A percentile compares a stretch with the other conserved stretches of the same genome.
These are phyloP conservation scores for Bertia moriformis DNA, from an alignment of 2,329 filamentous ascomycete species.

Conservation along the genomic window DNA sequence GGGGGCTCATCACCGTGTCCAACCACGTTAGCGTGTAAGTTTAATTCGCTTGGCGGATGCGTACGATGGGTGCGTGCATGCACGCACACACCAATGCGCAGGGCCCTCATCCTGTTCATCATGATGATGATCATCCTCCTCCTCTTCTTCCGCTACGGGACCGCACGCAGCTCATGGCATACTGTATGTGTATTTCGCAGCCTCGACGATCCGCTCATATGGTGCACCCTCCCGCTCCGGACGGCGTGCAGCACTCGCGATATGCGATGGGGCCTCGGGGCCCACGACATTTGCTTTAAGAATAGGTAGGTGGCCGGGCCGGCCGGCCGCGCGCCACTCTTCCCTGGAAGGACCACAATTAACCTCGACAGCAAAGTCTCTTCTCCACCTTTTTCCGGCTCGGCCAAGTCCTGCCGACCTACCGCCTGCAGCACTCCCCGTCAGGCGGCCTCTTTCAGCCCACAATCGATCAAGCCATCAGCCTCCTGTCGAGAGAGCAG, in stretches of 20 bases:
- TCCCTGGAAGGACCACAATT: constrained; percentile 4
- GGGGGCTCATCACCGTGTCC: constrained; percentile 41
- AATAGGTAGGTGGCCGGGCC: constrained; percentile 46
- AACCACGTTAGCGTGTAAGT: constrained; percentile 84
- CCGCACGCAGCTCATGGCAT: constrained; percentile 12
- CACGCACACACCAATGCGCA: too few species aligned
- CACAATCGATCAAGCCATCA: constrained; percentile 72
- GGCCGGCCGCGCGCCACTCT: neutral
- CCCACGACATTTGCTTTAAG: constrained; percentile 89
- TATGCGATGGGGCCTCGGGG: constrained; percentile 77
- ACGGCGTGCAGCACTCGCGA: constrained; percentile 62
- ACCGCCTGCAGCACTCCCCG: constrained; percentile 63
- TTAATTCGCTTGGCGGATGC: constrained; percentile 5
- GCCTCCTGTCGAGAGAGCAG: constrained; percentile 62
- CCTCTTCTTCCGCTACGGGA: too few species aligned
- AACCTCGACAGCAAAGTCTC: constrained; percentile 30
- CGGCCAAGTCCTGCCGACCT: constrained; percentile 81
- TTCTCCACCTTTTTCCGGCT: constrained; percentile 69
- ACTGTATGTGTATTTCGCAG: constrained; percentile 37
- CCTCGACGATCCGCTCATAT: constrained; percentile 84
- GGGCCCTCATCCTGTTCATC: too few species aligned
- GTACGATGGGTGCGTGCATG: too few species aligned
- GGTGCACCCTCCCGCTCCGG: constrained; percentile 69
- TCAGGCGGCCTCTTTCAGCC: constrained; percentile 81
- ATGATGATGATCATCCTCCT: too few species aligned